A percentile compares a stretch with the other conserved stretches of the same genome.
phyloP scores from a whole-genome alignment of 257 asterid species.

The Solanum sejunctum region DNA sequence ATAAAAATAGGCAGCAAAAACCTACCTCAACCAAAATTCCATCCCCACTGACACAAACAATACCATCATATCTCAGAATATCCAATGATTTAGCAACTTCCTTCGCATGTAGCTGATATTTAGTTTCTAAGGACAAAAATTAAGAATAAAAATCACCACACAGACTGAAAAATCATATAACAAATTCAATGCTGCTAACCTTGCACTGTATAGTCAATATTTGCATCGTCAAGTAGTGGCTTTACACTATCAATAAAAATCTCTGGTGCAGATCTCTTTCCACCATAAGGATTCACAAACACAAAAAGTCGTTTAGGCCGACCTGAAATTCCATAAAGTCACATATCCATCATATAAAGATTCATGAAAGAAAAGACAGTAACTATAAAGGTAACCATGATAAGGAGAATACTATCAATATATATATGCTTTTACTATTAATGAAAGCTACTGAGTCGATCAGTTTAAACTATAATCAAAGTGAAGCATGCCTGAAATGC shows the following conservation, averaged over 20 bases:
- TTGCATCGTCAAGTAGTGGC: slow-evolving; percentile 82
- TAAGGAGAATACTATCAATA: background rate
- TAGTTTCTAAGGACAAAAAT: slow-evolving; percentile 47
- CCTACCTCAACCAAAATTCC: slow-evolving; percentile 93
- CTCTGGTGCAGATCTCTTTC: slow-evolving; percentile 65
- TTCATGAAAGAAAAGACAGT: background rate
- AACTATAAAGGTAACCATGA: background rate
- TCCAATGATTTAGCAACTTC: slow-evolving; percentile 60
- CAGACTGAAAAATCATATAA: background rate
- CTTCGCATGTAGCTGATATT: slow-evolving; percentile 71
- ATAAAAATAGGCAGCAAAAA: background rate
- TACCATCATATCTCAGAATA: slow-evolving; percentile 63
- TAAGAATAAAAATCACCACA: background rate
- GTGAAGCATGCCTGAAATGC: background rate
- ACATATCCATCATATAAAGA: background rate
- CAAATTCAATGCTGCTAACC: slow-evolving; percentile 15
- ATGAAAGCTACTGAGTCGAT: background rate
- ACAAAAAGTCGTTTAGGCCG: slow-evolving; percentile 74
- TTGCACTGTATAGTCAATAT: slow-evolving; percentile 49
- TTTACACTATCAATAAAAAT: slow-evolving; percentile 56
- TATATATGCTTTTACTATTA: background rate
- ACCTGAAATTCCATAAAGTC: slow-evolving; percentile 22
- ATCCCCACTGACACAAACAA: slow-evolving; percentile 92
- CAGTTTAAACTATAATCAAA: background rate
- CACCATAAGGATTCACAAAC: slow-evolving; percentile 87